Conservation (phyloP, 1,139 yeast species). For the Hyphopichia fennica region DNA sequence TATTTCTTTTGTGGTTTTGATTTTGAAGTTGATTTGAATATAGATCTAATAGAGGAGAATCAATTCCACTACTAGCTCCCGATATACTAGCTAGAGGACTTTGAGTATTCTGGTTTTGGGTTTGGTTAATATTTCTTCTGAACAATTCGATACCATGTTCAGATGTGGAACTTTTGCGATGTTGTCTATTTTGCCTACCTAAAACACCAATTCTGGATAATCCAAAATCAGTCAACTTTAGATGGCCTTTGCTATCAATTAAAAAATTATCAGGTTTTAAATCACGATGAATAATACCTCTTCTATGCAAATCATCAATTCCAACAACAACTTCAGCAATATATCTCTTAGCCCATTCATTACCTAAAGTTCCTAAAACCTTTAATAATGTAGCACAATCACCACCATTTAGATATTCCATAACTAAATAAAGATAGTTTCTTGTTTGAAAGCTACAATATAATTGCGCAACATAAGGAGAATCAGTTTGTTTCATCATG, state of each 20-base stretch:
- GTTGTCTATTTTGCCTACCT: conserved; percentile 63
- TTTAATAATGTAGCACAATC: conserved; percentile 88
- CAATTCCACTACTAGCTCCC: conserved; percentile 15
- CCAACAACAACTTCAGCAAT: conserved; percentile 90
- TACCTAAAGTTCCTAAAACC: conserved; percentile 76
- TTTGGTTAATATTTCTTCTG: conserved; percentile 25
- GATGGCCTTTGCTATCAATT: conserved; percentile 83
- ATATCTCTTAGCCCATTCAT: conserved; percentile 85
- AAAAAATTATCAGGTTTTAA: conserved; percentile 91
- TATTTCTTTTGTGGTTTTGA: conserved; percentile 29
- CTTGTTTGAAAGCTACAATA: conserved; percentile 87
- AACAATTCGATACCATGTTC: conserved; percentile 47
- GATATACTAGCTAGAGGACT: conserved; percentile 21
- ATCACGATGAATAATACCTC: conserved; percentile 93
- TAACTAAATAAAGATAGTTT: conserved; percentile 84
- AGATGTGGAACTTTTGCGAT: conserved; percentile 45
- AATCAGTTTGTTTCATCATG: conserved; percentile 94
- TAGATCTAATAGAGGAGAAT: conserved; percentile 31
- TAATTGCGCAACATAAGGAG: conserved; percentile 90
- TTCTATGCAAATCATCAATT: conserved; percentile 80
- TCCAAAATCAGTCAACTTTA: conserved; percentile 94
- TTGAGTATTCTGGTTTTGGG: conserved; percentile 14
- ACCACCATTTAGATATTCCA: conserved; percentile 97
- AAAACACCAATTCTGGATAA: conserved; percentile 86
- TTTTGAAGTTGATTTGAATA: not conserved